Evolutionary conservation across 495 filamentous ascomycete species (phyloP).

Genomic region (Xylaria sp.): DNA sequence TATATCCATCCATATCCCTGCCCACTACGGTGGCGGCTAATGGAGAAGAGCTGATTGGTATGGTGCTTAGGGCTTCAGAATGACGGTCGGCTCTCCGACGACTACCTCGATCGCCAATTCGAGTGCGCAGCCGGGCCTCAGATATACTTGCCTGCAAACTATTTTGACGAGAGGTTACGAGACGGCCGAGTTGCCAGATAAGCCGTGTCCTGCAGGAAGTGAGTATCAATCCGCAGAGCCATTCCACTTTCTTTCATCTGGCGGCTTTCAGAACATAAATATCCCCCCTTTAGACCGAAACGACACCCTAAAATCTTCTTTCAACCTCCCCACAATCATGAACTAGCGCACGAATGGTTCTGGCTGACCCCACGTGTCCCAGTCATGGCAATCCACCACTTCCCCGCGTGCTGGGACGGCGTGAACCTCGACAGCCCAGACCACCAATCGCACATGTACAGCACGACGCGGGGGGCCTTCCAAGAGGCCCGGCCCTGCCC

Average conservation of each 20-base stretch:
- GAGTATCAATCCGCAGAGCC: background rate
- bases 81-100: conserved; percentile 57
- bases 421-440: conserved; percentile 62
- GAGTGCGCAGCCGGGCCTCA: conserved; percentile 46
- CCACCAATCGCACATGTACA: conserved; percentile 60
- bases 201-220: conserved; percentile 45
- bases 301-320: background rate
- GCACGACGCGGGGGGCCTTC: conserved; percentile 48
- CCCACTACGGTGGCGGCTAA: too few relatives aligned
- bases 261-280: background rate
- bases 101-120: conserved; percentile 36
- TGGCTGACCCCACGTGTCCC: background rate
- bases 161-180: conserved; percentile 50
- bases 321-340: background rate
- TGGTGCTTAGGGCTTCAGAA: conserved; percentile 56
- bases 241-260: too few relatives aligned
- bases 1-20: background rate
- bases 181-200: conserved; percentile 52
- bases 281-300: background rate
- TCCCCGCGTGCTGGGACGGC: conserved; percentile 62
- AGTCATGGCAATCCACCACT: conserved; percentile 56
- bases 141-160: conserved; percentile 54
- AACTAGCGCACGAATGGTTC: background rate
- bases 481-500: conserved; percentile 51
- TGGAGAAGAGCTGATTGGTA: conserved; percentile 21